These are phyloP conservation scores for Fraxinus greggii DNA, from an alignment of 305 asterid species.

Conservation along the genomic window DNA sequence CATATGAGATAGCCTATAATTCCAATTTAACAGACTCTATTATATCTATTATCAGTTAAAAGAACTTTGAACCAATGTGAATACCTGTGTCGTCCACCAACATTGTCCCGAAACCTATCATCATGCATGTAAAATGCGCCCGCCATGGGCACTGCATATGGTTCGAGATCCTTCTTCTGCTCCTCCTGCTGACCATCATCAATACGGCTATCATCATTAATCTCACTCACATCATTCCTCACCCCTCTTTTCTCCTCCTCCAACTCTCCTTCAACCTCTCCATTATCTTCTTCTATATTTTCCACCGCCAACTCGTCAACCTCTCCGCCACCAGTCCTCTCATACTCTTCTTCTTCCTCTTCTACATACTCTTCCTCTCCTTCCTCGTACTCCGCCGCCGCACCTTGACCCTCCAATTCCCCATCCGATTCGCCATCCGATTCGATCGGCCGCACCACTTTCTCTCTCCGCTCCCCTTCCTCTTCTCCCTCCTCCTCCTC, in stretches of 20 bases:
- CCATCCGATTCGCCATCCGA: conserved; percentile 82
- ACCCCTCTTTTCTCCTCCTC: conserved; percentile 33
- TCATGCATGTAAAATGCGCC: conserved; percentile 99
- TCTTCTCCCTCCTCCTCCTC: conserved; percentile 48
- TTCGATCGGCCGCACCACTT: conserved; percentile 40
- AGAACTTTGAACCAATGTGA: not conserved
- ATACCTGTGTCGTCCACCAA: conserved; percentile 79
- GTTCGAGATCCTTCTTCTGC: conserved; percentile 74
- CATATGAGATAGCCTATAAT: not conserved
- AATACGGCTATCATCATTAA: conserved; percentile 31
- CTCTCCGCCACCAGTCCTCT: conserved; percentile 25
- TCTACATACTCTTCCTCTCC: conserved; percentile 36
- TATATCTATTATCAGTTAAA: not conserved
- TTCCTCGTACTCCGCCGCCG: conserved; percentile 69
- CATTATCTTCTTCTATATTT: not conserved
- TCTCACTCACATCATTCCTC: conserved; percentile 30
- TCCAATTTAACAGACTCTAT: conserved; percentile 1
- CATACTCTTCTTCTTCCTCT: conserved; percentile 35
- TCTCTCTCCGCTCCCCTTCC: conserved; percentile 37
- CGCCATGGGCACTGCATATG: conserved; percentile 91
- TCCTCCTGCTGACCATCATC: conserved; percentile 35
- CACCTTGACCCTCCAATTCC: conserved; percentile 67
- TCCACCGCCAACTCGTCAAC: conserved; percentile 22
- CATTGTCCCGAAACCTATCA: conserved; percentile 84
- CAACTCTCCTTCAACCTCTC: conserved; percentile 25